phyloP scores from a whole-genome alignment of 805 yeast genomes.

The Monosporozyma siamensis region DNA sequence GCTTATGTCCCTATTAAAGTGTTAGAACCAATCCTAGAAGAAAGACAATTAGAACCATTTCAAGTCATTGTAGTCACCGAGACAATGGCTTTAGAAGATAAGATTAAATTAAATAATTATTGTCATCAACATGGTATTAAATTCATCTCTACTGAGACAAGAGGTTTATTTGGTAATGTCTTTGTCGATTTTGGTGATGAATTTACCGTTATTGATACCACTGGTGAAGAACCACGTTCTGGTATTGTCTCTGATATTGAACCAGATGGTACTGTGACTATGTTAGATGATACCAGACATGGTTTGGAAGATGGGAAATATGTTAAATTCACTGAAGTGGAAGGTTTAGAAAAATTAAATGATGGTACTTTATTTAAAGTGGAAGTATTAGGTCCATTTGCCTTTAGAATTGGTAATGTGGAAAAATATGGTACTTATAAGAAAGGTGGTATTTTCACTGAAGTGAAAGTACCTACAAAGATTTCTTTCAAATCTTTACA shows the following conservation, averaged over 20 bases:
- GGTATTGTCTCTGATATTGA: conserved; percentile 91
- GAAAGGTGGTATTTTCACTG: conserved; percentile 85
- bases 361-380: conserved; percentile 66
- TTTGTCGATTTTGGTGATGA: conserved; percentile 85
- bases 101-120: conserved; percentile 61
- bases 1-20: conserved; percentile 81
- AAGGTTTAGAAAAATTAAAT: conserved; percentile 68
- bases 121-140: conserved; percentile 69
- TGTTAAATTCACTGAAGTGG: conserved; percentile 78
- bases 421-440: conserved; percentile 54
- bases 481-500: conserved; percentile 54
- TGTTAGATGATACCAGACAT: conserved; percentile 85
- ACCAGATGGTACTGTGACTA: conserved; percentile 81
- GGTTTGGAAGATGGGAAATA: conserved; percentile 87
- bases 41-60: conserved; percentile 41
- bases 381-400: conserved; percentile 89
- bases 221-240: conserved; percentile 84
- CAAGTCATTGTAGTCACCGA: conserved; percentile 84
- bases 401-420: conserved; percentile 59
- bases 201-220: conserved; percentile 72
- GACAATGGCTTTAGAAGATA: conserved; percentile 55
- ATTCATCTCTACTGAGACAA: conserved; percentile 70
- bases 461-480: conserved; percentile 74
- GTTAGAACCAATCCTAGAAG: conserved; percentile 44
- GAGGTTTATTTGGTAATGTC: conserved; percentile 80